Base-by-base conservation (phyloP, 2,329 filamentous ascomycete species). In the Aaosphaeria arxii region DNA sequence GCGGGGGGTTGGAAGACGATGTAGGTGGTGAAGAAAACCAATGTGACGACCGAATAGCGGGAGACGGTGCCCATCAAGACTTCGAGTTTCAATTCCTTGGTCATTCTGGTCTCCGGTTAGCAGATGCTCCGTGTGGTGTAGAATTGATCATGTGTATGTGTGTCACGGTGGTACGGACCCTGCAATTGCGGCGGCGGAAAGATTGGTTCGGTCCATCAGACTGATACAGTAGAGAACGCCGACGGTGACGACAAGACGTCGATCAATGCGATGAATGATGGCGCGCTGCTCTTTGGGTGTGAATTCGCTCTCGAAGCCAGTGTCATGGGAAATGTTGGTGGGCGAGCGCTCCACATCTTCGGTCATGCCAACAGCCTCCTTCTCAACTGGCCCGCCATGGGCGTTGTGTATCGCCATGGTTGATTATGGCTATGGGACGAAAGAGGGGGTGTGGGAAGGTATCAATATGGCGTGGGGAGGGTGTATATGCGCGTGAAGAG, bases 161-260 rank as follows among this genome's bases (percentile, higher is more conserved):
- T 24, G 17, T 24, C 17, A 24, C 17, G 17, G 17, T 24, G 17
- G 17, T 24, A 24, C 17, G 17, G 17, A 79, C 77, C 79, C 88
- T 17, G 89, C 88, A 64, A 92, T 86, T 41, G 82, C 82, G 38
- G 87, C 88, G 24, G 82, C 76, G n/a, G 82, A 82, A 64, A 91
- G 71, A 67, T 92, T 92, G 2, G 86, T 89, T 31, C 89, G 77
- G 63, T 94, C 89, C 83, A 92, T 88, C 50, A 92, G 72, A 54
- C 81, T 86, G 58, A 89, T 77, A 64, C 86, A 89, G 69, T 91
- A 91, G 72, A 90, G 79, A 54, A 80, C 67, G 6, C 75, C 75
- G 1, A 76, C 67, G 1, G 73, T 76, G 17, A 73, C 56, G 13
- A 77, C 74, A n/a, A 78, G 64, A 30, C 75, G 71, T 32, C 66